Evolutionary conservation across 305 asterid species (phyloP), one percentile per base, ranked within the genome.

Genomic region (Rubia balearica): DNA sequence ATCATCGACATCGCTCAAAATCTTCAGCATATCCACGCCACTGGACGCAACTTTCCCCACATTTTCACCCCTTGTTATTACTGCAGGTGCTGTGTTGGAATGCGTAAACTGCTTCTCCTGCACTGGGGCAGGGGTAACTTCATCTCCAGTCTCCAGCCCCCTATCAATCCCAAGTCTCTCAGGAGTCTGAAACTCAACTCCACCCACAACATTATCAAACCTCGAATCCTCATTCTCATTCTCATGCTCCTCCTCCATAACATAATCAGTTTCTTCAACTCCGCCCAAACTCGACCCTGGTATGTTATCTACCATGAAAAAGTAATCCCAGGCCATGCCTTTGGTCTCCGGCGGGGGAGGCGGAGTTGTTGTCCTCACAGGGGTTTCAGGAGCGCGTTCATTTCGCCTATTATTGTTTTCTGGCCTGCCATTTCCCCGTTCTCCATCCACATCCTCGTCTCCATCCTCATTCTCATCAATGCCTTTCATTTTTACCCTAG

Each of bases 311-410:
- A 66, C 74, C 74, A 81, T 79, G 71, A 82, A 89, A 77, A 93
- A 91, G 71, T 86, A 93, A 80, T 93, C 98, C 98, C 97, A 91
- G 7, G 96, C 88, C 85, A 81, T 80, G 71, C 91, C 96, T 77
- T 84, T 80, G 57, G 43, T 77, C 76, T 87, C 88, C 7, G 91
- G 87, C n/a, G 90, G 90, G 17, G 94, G 87, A 22, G 82, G 80
- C 3, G 87, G 87, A 67, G 71, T 75, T 5, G 88, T 86, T 3
- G 88, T 24, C 77, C 84, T 80, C n/a, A 75, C 33, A 6, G 90
- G 85, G 11, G 85, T 87, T 36, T 65, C 80, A 16, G 73, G 74
- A 2, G 61, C 80, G 7, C 51, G 79, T 46, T 73, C 89, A 68
- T 87, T 85, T 74, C 85, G 80, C 82, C 83, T 73, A 74, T 27